Conservation (phyloP, 768 basidiomycete genomes). For the Megacollybia marginata region DNA sequence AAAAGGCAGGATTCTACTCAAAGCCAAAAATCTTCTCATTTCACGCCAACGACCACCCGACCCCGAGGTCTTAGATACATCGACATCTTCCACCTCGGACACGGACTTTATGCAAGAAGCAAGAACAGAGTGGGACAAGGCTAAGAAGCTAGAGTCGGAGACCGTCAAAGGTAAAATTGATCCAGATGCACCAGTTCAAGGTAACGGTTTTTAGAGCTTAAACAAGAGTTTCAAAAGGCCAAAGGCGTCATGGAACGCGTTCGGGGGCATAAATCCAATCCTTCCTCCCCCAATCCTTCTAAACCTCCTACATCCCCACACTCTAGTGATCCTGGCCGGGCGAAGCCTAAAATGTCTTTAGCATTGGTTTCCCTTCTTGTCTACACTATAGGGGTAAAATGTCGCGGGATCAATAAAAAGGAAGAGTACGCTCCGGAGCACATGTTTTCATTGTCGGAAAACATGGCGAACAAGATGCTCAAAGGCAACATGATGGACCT, state of each 20-base stretch:
- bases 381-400: conserved; percentile 95
- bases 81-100: conserved; percentile 28
- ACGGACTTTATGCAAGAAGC: conserved; percentile 22
- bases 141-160: neutral
- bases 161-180: neutral
- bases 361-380: conserved; percentile 71
- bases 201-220: neutral
- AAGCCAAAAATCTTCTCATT: conserved; percentile 79
- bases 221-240: conserved; percentile 6
- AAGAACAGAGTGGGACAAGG: neutral
- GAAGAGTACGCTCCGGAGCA: conserved; percentile 82
- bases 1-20: conserved; percentile 74
- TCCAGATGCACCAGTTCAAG: neutral
- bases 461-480: conserved; percentile 66
- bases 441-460: conserved; percentile 90
- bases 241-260: conserved; percentile 10
- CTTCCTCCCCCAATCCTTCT: conserved; percentile 5
- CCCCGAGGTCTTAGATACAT: conserved; percentile 12
- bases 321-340: conserved; percentile 16
- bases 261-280: conserved; percentile 1
- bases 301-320: conserved; percentile 4
- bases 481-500: conserved; percentile 59
- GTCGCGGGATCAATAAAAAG: conserved; percentile 82
- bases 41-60: conserved; percentile 1
- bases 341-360: conserved; percentile 66